Conservation (phyloP, 805 yeast genomes). For the Kuraishia piskuri region DNA sequence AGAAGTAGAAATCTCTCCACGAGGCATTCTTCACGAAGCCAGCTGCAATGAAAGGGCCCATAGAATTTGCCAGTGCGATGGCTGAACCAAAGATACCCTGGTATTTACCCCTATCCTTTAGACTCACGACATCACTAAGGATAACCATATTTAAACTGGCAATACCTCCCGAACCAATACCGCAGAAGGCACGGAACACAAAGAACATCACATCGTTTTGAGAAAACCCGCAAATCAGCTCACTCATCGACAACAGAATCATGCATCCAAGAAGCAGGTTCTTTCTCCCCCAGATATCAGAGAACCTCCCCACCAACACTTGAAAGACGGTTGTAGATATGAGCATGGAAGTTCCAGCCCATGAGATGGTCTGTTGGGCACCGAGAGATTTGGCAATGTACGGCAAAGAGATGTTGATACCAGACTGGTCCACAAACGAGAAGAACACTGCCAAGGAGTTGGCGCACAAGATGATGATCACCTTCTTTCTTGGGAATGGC, state of each 20-base stretch:
- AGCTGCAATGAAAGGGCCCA: conserved; percentile 51
- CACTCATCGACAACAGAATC: conserved; percentile 30
- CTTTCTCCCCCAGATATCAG: conserved; percentile 50
- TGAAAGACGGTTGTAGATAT: conserved; percentile 45
- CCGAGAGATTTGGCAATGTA: conserved; percentile 37
- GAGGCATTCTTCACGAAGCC: conserved; percentile 32
- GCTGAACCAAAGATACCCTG: conserved; percentile 47
- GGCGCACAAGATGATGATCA: conserved; percentile 28
- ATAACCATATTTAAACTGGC: conserved; percentile 43
- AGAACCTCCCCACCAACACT: conserved; percentile 42
- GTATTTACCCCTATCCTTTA: conserved; percentile 45
- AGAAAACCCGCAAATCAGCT: conserved; percentile 44
- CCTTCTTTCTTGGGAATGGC: conserved; percentile 26
- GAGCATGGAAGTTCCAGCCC: conserved; percentile 51
- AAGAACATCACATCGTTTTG: conserved; percentile 38
- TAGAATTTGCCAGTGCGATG: conserved; percentile 42
- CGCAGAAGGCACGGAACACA: conserved; percentile 45
- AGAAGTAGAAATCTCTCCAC: conserved; percentile 46
- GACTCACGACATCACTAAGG: conserved; percentile 43
- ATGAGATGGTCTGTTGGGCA: conserved; percentile 39
- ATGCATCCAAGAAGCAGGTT: conserved; percentile 30
- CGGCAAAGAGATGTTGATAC: conserved; percentile 40
- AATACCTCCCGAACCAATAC: conserved; percentile 49
- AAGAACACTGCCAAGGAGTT: conserved; percentile 30
- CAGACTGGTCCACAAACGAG: conserved; percentile 41